Evolutionary conservation across 1,139 yeast genomes (phyloP).

Genomic region (Debaryomyces nepalensis): DNA sequence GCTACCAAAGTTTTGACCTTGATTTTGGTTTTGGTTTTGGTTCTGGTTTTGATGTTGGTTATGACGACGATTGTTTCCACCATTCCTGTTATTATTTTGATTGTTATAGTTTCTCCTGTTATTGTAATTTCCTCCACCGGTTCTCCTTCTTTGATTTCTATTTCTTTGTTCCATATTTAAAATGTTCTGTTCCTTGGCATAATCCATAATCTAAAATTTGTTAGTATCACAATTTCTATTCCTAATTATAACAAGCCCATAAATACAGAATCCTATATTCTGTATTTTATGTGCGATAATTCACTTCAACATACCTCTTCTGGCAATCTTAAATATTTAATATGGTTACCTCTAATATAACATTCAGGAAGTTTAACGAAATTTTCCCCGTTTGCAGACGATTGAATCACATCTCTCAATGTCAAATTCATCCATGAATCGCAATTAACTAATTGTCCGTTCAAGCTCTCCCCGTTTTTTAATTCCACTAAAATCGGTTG

Average conservation of each 20-base stretch:
- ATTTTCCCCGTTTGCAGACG: constrained; percentile 68
- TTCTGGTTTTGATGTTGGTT: constrained; percentile 15
- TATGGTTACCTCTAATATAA: constrained; percentile 83
- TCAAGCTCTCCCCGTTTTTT: constrained; percentile 88
- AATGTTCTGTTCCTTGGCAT: constrained; percentile 70
- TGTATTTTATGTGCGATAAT: neutral
- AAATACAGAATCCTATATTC: neutral
- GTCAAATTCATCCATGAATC: constrained; percentile 98
- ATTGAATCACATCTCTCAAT: constrained; percentile 75
- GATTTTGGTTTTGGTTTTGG: constrained; percentile 11
- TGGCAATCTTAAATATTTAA: constrained; percentile 52
- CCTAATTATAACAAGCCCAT: neutral
- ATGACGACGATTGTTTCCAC: constrained; percentile 17
- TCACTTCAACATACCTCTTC: constrained; percentile 32
- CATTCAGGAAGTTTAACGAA: constrained; percentile 75
- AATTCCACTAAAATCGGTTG: constrained; percentile 88
- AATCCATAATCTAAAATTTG: constrained; percentile 65
- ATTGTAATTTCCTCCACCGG: constrained; percentile 28
- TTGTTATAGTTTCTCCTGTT: constrained; percentile 18
- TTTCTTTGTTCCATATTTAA: constrained; percentile 58
- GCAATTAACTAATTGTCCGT: constrained; percentile 83
- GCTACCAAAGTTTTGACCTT: constrained; percentile 8
- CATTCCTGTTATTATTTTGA: constrained; percentile 17
- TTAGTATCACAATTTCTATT: constrained; percentile 19
- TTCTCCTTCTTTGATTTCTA: constrained; percentile 51